phyloP scores from a whole-genome alignment of 352 stramenopile species.

The Phytophthora rubi region DNA sequence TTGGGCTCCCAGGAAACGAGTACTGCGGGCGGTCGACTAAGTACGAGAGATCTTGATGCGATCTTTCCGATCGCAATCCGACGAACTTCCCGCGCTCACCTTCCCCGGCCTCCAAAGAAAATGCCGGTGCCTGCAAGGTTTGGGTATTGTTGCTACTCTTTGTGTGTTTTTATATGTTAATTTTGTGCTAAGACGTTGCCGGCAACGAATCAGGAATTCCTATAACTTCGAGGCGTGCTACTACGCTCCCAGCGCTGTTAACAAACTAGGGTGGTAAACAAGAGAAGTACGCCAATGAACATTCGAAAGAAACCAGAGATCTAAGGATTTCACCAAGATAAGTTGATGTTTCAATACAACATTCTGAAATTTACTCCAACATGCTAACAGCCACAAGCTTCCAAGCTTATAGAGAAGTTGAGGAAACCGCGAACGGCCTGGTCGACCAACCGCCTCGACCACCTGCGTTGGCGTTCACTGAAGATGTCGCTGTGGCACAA shows the following conservation, averaged over 20 bases:
- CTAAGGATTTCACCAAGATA: too few relatives aligned
- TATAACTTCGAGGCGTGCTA: slow-evolving; percentile 17
- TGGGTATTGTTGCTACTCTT: slow-evolving; percentile 4
- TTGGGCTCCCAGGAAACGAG: neutral
- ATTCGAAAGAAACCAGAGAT: too few relatives aligned
- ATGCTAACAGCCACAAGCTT: too few relatives aligned
- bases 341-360: too few relatives aligned
- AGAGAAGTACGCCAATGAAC: too few relatives aligned
- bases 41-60: slow-evolving; percentile 43
- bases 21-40: slow-evolving; percentile 18
- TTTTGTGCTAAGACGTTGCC: slow-evolving; percentile 21
- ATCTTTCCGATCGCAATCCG: slow-evolving; percentile 23
- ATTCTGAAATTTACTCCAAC: too few relatives aligned
- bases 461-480: too few relatives aligned
- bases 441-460: too few relatives aligned
- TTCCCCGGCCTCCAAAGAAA: neutral
- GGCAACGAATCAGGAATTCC: slow-evolving; percentile 14
- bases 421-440: too few relatives aligned
- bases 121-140: neutral
- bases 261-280: too few relatives aligned
- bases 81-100: neutral
- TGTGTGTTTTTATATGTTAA: slow-evolving; percentile 13
- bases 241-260: slow-evolving; percentile 1
- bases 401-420: too few relatives aligned
- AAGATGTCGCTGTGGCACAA: too few relatives aligned